Percentiles rank a stretch among this genome's conserved stretches.
Conservation (phyloP, 768 basidiomycete genomes). For the Agrocybe praecox region DNA sequence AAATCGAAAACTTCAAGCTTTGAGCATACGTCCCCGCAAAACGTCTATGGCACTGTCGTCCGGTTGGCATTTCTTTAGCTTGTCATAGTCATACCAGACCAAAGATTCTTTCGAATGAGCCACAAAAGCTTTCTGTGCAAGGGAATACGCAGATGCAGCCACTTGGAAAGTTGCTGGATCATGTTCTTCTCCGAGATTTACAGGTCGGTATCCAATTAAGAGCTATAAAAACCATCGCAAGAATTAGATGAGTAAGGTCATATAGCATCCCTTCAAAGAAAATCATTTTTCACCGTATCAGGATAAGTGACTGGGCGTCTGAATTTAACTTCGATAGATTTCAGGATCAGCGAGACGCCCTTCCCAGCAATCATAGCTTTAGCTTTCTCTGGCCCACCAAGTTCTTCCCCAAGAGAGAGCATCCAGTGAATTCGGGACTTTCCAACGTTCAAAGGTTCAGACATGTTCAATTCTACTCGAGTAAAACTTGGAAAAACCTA, state of each 20-base stretch:
- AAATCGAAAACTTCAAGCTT: conserved; percentile 4
- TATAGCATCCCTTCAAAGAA: not conserved
- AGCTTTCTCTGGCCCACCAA: conserved; percentile 60
- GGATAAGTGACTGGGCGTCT: conserved; percentile 75
- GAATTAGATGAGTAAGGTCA: conserved; percentile 29
- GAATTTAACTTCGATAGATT: conserved; percentile 68
- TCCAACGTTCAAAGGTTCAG: conserved; percentile 19
- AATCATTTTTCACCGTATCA: conserved; percentile 55
- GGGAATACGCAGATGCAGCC: conserved; percentile 61
- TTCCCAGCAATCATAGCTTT: conserved; percentile 60
- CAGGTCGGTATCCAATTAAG: conserved; percentile 63
- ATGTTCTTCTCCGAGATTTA: conserved; percentile 29
- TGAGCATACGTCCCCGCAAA: conserved; percentile 20
- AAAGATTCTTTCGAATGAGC: conserved; percentile 64
- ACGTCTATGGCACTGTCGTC: conserved; percentile 48
- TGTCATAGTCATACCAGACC: conserved; percentile 83
- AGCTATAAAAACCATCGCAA: conserved; percentile 40
- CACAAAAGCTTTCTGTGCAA: conserved; percentile 62
- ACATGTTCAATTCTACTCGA: not conserved
- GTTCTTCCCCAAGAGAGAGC: conserved; percentile 50
- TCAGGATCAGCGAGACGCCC: conserved; percentile 76
- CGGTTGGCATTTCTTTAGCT: conserved; percentile 63
- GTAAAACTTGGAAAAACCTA: conserved; percentile 26
- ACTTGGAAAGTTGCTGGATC: conserved; percentile 50
- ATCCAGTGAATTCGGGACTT: conserved; percentile 73